Conservation (phyloP, 2,329 filamentous ascomycete species). For the Aureobasidium sp. region DNA sequence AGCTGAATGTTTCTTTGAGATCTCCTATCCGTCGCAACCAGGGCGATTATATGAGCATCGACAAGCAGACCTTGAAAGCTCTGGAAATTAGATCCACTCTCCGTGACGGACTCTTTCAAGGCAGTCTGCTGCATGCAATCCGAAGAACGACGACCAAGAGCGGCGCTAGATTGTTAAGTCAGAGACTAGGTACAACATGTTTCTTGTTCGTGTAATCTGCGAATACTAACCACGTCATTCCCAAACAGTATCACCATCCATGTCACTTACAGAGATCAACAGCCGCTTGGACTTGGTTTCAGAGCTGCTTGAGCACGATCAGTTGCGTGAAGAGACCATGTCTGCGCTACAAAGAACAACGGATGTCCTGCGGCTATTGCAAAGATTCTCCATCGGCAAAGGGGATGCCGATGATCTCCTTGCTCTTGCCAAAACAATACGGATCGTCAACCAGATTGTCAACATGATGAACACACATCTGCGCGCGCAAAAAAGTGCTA, state of each 20-base stretch:
- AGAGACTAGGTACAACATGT: constrained; percentile 59
- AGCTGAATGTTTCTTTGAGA: constrained; percentile 71
- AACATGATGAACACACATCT: constrained; percentile 29
- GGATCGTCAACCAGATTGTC: constrained; percentile 61
- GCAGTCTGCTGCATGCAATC: constrained; percentile 84
- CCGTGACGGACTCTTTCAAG: constrained; percentile 67
- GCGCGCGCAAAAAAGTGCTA: too few species aligned
- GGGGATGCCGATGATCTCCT: constrained; percentile 90
- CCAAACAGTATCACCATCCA: constrained; percentile 64
- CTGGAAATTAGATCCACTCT: constrained; percentile 85
- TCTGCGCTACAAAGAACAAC: constrained; percentile 64
- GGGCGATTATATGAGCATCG: constrained; percentile 77
- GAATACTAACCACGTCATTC: background rate
- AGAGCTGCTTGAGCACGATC: constrained; percentile 57
- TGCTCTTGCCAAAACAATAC: constrained; percentile 71
- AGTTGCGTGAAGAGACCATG: constrained; percentile 62
- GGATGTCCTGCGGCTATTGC: constrained; percentile 81
- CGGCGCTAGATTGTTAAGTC: constrained; percentile 72
- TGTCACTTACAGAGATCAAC: constrained; percentile 72
- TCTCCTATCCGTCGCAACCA: constrained; percentile 67
- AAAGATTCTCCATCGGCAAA: constrained; percentile 86
- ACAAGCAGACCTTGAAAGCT: constrained; percentile 82
- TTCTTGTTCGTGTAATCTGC: background rate
- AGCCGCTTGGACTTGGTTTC: constrained; percentile 74
- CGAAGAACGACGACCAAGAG: constrained; percentile 86